Evolutionary conservation across 306 rosid genomes (phyloP), one percentile per base, ranked within the genome.

Genomic region (Pterocarpus macrocarpus): DNA sequence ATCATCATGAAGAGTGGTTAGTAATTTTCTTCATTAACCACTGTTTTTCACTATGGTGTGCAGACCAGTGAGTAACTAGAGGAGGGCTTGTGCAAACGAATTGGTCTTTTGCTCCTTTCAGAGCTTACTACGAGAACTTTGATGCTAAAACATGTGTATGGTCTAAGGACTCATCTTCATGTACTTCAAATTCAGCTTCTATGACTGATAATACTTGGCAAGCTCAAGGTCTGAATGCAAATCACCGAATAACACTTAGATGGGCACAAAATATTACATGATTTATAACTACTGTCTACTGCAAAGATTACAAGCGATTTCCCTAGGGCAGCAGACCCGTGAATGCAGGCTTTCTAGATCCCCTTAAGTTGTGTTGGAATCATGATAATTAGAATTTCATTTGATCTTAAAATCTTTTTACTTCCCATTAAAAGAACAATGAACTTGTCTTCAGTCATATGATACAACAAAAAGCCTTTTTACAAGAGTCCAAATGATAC

Each of bases 61-160:
- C 78, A 30, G 86, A 87, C 0, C 73, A 81, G 5, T 87, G 83
- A 86, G 87, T 83, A 13, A 83, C 86, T 5, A 81, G 79, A 62
- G 86, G 90, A 73, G 87, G 87, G 5, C 67, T 80, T 7, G 86
- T 72, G 34, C 77, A 87, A 52, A 80, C 84, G 1, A 80, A 77
- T 63, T 87, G 86, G 87, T 47, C 71, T 7, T 44, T 12, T 52
- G 87, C 90, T 49, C 90, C 90, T 14, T 80, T 87, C 74, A 67
- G 22, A 8, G 81, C 87, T 38, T 83, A 80, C 43, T 80, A 45
- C 33, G 67, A 56, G 1, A 77, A 87, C 82, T 87, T 83, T 78
- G 82, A 83, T 35, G 85, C 82, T 3, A 72, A 61, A 52, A 78
- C 80, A 2, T 79, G 89, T 34, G 64, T 82, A 11, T 82, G 72